Percentiles rank a stretch among this genome's conserved stretches.
Conservation (phyloP, 345 rosid genomes). For the Kandelia obovata region DNA sequence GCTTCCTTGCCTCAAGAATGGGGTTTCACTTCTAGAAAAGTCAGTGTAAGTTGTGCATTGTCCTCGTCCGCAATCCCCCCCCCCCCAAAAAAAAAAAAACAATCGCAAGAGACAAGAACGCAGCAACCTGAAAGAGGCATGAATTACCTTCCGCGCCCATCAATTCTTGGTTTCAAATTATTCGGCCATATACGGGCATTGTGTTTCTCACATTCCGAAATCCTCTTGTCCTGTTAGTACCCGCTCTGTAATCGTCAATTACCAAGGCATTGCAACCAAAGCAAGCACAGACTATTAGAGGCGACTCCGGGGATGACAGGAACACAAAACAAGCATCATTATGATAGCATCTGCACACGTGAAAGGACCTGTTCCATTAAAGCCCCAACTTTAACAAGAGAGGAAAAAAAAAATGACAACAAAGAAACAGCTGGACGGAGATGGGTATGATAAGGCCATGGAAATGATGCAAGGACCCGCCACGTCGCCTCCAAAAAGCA, state of each 20-base stretch:
- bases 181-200: too few species aligned
- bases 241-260: too few species aligned
- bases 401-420: not conserved
- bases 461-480: constrained; percentile 2
- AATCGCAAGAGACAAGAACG: not conserved
- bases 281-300: not conserved
- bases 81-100: not conserved
- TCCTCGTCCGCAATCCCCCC: not conserved
- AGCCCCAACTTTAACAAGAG: not conserved
- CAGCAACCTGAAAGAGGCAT: too few species aligned
- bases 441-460: not conserved
- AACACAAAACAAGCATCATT: not conserved
- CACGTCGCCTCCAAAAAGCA: not conserved
- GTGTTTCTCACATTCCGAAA: too few species aligned
- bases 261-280: not conserved
- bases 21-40: not conserved
- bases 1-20: not conserved
- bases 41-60: not conserved
- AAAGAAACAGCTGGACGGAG: constrained; percentile 1
- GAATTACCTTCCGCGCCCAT: too few species aligned
- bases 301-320: not conserved
- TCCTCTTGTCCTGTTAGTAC: too few species aligned
- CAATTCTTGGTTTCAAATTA: too few species aligned
- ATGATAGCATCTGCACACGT: constrained; percentile 15
- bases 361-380: not conserved